Base-by-base conservation (phyloP, 208 protist species). In the Leishmania tropica region DNA sequence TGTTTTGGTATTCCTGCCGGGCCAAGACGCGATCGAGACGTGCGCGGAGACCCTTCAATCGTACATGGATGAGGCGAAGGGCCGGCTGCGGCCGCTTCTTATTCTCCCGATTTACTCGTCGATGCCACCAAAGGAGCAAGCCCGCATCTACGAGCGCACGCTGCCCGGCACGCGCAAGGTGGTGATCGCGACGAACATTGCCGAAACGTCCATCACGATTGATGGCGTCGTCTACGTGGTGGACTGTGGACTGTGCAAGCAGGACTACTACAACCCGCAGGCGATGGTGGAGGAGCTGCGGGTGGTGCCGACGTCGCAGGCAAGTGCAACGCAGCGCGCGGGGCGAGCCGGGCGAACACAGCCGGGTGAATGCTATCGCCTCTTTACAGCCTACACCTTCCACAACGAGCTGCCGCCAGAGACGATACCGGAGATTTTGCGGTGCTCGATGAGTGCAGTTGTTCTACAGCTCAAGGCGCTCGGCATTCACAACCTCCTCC, bases 1-100 rank as follows among this genome's bases (percentile, higher is more conserved):
- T 89, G 99, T 99, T 68, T 95, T 99, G 47, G 95, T 99, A 15
- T 99, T 99, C 89, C 97, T 99, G 92, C 99, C 99, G 10, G 99
- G 99, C 40, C 98, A 99, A 91, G 99, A 99, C 75, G 99, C 99
- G 76, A 99, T 99, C 77, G 95, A 97, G 78, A 90, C 81, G 24
- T 97, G 93, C 80, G 93, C 91, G 7, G 87, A 93, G 74, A 88
- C 87, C 75, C 87, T 97, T 73, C 89, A 86, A 40, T 85, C 92
- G 80, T 88, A 89, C 67, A 78, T 92, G 62, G 88, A 65, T 6
- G 91, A 92, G 75, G 83, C 87, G 24, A 88, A 86, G 65, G 88
- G 83, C 21, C 83, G 91, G 42, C 78, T 98, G 60, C 96, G 94
- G 28, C 91, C 98, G 31, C 84, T 99, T 60, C 87, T 99, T 37